Base-by-base conservation (phyloP, 129 eudicot genomes). In the Arctium lappa region DNA sequence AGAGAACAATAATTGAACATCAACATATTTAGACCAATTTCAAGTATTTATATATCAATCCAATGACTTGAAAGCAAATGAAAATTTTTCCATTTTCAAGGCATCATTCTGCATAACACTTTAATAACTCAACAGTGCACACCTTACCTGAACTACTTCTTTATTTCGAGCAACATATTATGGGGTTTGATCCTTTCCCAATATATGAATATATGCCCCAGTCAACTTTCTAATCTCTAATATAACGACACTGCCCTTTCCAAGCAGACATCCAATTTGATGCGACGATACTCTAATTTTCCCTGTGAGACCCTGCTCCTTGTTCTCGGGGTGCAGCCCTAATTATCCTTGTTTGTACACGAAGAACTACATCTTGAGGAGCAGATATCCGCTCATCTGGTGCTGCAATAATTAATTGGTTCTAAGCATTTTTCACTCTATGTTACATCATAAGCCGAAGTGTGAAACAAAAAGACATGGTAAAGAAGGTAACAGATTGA, bases 221-320 rank as follows among this genome's bases (percentile, higher is more conserved):
- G 98, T 89, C 39, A 88, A 88, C 78, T 95, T 93, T 82, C 99
- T 90, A 95, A 95, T 93, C 80, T 95, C 98, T 53, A 93, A 80
- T 71, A 95, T 93, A 69, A 95, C 89, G 12, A 95, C 79, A 72
- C 99, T 98, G n/a, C 97, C 97, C 78, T 93, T 95, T 5, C 98
- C 99, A 82, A 95, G 91, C 44, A 95, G 91, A 76, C 99, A 95
- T 74, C 99, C 99, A 82, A 95, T 93, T 83, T 95, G 99, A 90
- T 89, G 85, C 69, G 99, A 91, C 11, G 92, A 89, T 72, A 95
- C 94, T 81, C 93, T 89, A 74, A 95, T 73, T 87, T 89, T 93
- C 31, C 95, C 94, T 3, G 82, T 75, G 2, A 30, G 68, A 60
- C 76, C 86, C 80, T 1, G 68, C 91, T 60, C 68, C 81, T 91